phyloP scores from a whole-genome alignment of 148 eudicot species.

The Suaeda aralocaspica region DNA sequence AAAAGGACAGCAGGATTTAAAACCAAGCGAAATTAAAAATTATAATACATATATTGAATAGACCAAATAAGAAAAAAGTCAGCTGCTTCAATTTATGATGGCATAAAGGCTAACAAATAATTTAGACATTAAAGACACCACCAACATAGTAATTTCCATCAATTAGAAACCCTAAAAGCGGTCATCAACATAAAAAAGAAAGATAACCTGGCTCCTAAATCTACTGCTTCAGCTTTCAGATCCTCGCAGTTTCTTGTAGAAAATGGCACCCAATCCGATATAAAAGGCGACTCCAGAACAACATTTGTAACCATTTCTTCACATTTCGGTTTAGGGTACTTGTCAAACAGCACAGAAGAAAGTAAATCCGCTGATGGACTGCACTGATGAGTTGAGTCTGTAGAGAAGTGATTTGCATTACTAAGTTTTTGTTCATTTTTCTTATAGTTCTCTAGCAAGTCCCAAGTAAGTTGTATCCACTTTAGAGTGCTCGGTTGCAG shows the following conservation, averaged over 20 bases:
- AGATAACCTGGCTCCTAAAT: constrained; percentile 87
- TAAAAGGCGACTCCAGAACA: constrained; percentile 64
- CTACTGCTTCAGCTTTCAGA: constrained; percentile 45
- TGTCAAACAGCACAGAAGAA: constrained; percentile 30
- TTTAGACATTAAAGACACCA: not conserved
- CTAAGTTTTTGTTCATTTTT: constrained; percentile 24
- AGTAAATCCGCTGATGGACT: constrained; percentile 23
- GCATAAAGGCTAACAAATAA: not conserved
- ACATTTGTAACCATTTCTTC: constrained; percentile 37
- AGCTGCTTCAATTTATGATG: not conserved
- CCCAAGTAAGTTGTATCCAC: constrained; percentile 51
- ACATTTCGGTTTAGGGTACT: constrained; percentile 26
- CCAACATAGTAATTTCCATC: not conserved
- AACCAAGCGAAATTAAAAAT: not conserved
- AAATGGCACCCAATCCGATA: constrained; percentile 81
- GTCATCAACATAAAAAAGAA: constrained; percentile 3
- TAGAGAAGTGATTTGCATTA: constrained; percentile 18
- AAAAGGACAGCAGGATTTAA: constrained; percentile 1
- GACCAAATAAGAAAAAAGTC: not conserved
- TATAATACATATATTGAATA: not conserved
- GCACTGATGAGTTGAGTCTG: constrained; percentile 31
- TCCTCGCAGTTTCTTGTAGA: constrained; percentile 34
- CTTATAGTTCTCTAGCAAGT: constrained; percentile 37
- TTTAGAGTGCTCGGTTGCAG: constrained; percentile 63
- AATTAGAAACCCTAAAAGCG: not conserved